These are phyloP conservation scores for Phaffia tasmanica DNA, from an alignment of 768 basidiomycete genomes.

Conservation along the genomic window DNA sequence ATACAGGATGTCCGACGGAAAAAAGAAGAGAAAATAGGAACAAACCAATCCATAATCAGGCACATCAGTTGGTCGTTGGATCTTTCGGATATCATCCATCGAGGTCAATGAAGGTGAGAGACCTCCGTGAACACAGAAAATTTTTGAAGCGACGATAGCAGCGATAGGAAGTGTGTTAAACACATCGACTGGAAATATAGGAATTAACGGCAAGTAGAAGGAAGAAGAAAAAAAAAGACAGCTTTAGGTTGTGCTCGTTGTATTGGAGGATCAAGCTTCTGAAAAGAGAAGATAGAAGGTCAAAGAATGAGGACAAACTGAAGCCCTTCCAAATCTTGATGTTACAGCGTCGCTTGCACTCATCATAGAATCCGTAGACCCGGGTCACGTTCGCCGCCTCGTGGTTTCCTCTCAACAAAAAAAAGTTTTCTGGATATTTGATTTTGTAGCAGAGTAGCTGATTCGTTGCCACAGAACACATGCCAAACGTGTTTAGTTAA, in stretches of 20 bases:
- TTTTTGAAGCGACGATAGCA: constrained; percentile 96
- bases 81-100: constrained; percentile 98
- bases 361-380: constrained; percentile 99
- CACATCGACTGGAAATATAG: constrained; percentile 54
- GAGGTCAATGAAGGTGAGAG: constrained; percentile 51
- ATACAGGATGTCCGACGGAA: neutral
- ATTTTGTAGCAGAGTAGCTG: constrained; percentile 91
- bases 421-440: constrained; percentile 99
- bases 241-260: constrained; percentile 1
- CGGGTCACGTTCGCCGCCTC: constrained; percentile 98
- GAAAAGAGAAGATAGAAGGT: neutral
- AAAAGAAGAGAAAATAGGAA: neutral
- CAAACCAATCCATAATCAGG: constrained; percentile 77
- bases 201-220: neutral
- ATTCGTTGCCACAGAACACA: neutral
- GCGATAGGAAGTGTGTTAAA: constrained; percentile 99
- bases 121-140: constrained; percentile 85
- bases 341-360: constrained; percentile 98
- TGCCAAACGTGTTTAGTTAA: neutral
- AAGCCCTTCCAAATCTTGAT: constrained; percentile 99
- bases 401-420: constrained; percentile 92
- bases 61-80: constrained; percentile 94
- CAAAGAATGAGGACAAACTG: constrained; percentile 34
- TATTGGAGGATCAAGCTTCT: too few relatives aligned
- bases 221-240: neutral